Conservation (phyloP, 2,329 filamentous ascomycete genomes). For the Sclerotinia glacialis region DNA sequence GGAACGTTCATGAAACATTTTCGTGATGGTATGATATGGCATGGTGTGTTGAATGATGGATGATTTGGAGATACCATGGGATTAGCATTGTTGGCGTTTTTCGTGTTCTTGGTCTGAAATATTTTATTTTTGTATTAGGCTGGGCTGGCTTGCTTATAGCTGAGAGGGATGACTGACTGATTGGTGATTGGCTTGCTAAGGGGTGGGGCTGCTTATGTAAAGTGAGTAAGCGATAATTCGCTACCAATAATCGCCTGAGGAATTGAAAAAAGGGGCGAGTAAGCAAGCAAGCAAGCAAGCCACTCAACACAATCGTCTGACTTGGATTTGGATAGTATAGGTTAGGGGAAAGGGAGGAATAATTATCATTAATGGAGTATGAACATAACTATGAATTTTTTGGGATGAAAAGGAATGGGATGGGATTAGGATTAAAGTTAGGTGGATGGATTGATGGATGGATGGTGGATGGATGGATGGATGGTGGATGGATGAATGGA, state of each 20-base stretch:
- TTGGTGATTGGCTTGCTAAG: not conserved
- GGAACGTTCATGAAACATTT: conserved; percentile 32
- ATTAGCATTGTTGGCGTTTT: conserved; percentile 38
- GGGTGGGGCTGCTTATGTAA: conserved; percentile 1
- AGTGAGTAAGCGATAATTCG: not conserved
- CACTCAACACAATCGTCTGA: not conserved
- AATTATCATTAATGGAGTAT: conserved; percentile 13
- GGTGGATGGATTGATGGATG: too few relatives aligned
- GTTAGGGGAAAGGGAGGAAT: conserved; percentile 8
- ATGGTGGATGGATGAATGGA: too few relatives aligned
- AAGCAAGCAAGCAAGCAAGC: not conserved
- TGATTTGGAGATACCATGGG: conserved; percentile 39
- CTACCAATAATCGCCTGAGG: not conserved
- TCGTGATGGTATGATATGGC: not conserved
- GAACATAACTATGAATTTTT: not conserved
- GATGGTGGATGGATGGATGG: too few relatives aligned
- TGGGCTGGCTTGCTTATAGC: conserved; percentile 9
- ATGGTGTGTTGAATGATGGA: conserved; percentile 32
- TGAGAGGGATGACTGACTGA: not conserved
- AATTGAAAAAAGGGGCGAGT: conserved; percentile 1
- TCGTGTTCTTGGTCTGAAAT: conserved; percentile 2
- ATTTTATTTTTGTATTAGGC: conserved; percentile 20
- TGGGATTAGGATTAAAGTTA: not conserved
- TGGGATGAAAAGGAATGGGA: not conserved
- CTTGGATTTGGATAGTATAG: conserved; percentile 8